These are phyloP conservation scores for Coleophoma cylindrospora DNA, from an alignment of 2,329 filamentous ascomycete species.

Conservation along the genomic window DNA sequence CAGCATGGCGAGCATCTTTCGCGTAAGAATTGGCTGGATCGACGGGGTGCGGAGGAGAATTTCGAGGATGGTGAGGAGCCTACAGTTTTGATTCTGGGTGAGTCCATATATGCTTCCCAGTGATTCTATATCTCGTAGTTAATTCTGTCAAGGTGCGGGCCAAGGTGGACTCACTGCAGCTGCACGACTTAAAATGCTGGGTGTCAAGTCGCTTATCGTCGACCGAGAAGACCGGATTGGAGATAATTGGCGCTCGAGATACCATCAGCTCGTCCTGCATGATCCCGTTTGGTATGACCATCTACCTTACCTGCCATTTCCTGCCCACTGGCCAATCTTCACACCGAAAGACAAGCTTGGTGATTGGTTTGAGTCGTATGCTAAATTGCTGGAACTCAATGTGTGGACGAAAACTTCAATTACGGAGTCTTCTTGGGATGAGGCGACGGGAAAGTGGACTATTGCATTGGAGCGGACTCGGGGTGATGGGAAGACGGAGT, in stretches of 20 bases:
- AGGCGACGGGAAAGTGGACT: slow-evolving; percentile 44
- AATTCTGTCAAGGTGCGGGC: slow-evolving; percentile 41
- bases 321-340: slow-evolving; percentile 59
- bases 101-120: slow-evolving; percentile 13
- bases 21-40: slow-evolving; percentile 57
- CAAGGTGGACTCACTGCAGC: slow-evolving; percentile 54
- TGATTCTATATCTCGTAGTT: neutral
- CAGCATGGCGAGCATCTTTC: slow-evolving; percentile 46
- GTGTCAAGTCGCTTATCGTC: slow-evolving; percentile 49
- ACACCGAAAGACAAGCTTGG: slow-evolving; percentile 67
- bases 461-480: slow-evolving; percentile 37
- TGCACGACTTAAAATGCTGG: slow-evolving; percentile 55
- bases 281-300: slow-evolving; percentile 57
- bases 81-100: slow-evolving; percentile 56
- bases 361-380: slow-evolving; percentile 63
- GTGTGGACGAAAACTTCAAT: slow-evolving; percentile 54
- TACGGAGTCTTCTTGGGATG: slow-evolving; percentile 41
- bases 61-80: slow-evolving; percentile 45
- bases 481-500: slow-evolving; percentile 30
- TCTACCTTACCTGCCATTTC: slow-evolving; percentile 61
- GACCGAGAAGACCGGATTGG: slow-evolving; percentile 54
- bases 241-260: slow-evolving; percentile 60
- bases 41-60: slow-evolving; percentile 39
- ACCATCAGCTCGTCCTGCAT: slow-evolving; percentile 62
- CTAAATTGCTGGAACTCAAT: slow-evolving; percentile 57